These are phyloP conservation scores for Fusarium multiceps DNA, from an alignment of 2,329 filamentous ascomycete species.

Conservation along the genomic window DNA sequence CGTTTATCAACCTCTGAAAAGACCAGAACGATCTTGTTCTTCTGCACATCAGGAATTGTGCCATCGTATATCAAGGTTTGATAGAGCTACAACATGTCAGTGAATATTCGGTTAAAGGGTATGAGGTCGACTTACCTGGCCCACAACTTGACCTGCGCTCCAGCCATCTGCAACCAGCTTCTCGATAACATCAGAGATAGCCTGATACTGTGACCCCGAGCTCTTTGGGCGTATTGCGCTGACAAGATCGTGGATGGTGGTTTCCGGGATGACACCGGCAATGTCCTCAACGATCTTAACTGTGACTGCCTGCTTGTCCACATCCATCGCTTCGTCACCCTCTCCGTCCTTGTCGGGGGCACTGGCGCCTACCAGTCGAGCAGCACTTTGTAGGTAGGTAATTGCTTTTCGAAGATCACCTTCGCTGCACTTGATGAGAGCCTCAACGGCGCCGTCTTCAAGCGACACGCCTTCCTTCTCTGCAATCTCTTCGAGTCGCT, in stretches of 20 bases:
- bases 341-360: conserved; percentile 59
- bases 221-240: conserved; percentile 80
- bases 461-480: conserved; percentile 78
- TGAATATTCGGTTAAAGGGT: neutral
- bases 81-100: conserved; percentile 70
- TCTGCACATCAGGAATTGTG: conserved; percentile 82
- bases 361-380: conserved; percentile 81
- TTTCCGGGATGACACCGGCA: conserved; percentile 88
- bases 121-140: conserved; percentile 68
- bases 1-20: conserved; percentile 97
- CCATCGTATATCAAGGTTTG: conserved; percentile 87
- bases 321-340: conserved; percentile 72
- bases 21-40: conserved; percentile 87
- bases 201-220: conserved; percentile 73
- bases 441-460: conserved; percentile 82
- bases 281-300: conserved; percentile 91
- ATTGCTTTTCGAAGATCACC: conserved; percentile 97
- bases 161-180: conserved; percentile 96
- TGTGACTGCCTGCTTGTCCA: conserved; percentile 72
- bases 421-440: conserved; percentile 87
- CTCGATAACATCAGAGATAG: conserved; percentile 82
- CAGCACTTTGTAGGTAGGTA: conserved; percentile 95
- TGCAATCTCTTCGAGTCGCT: conserved; percentile 85
- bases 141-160: conserved; percentile 90
- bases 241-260: conserved; percentile 76